Base-by-base conservation (phyloP, 306 rosid species). In the Sicyos baderoa region DNA sequence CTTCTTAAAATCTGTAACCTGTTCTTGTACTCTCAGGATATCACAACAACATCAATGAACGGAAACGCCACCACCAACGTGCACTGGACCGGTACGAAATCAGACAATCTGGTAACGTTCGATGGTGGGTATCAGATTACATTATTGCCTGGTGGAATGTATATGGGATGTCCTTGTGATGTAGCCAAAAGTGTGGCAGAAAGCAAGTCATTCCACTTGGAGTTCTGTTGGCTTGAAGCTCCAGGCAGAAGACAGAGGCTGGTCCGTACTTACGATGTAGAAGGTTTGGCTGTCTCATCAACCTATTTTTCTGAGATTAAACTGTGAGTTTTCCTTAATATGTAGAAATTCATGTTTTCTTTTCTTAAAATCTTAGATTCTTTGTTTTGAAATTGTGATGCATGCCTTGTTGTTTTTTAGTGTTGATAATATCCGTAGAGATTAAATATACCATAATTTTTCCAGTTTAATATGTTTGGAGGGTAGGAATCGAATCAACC, bases 231-330 rank as follows among this genome's bases (percentile, higher is more conserved):
- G 99, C 78, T 86, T 25, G 97, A 88, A 76, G 74, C 90, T 14
- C 90, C 89, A 9, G 76, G 79, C 45, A 85, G 76, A 87, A 88
- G 99, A 58, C 99, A 93, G 48, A 88, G 97, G 78, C 65, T 93
- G 61, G 90, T 93, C 68, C 89, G 97, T 7, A 93, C 97, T 4
- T 93, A 79, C 14, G 99, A 93, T 70, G 78, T 86, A 3, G 90
- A 93, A 85, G 99, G 99, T 79, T 78, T 86, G 85, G 99, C 94
- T 47, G 99, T 93, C 73, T 93, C 99, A 7, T 82, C 99, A 7
- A 93, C 99, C 12, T 88, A 93, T 73, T 79, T 88, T 78, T 76
- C 72, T 13, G 99, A 93, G 83, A 84, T 82, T 0, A 88, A 78
- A 78, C 21, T 82, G 74, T 90, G 78, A 87, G 71, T 37, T 17